phyloP scores from a whole-genome alignment of 1,284 basidiomycete genomes.

The Puccinia polysora region DNA sequence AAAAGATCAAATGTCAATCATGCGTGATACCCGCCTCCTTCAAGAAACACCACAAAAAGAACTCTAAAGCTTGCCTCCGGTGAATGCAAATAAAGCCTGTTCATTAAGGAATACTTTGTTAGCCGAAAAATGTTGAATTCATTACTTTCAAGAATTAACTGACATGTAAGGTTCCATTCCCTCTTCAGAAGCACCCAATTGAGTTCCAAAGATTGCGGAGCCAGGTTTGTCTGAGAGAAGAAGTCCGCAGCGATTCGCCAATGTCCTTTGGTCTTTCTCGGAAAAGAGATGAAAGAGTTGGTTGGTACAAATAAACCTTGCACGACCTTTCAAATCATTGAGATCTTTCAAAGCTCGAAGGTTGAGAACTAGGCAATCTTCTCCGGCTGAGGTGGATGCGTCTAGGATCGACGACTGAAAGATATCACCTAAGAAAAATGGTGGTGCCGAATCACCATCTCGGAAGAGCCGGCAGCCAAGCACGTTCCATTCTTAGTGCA shows the following conservation, averaged over 20 bases:
- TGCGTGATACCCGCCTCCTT: not conserved
- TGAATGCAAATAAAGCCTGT: constrained; percentile 15
- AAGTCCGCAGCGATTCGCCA: constrained; percentile 4
- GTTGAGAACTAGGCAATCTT: not conserved
- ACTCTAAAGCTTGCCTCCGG: not conserved
- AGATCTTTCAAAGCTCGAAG: constrained; percentile 6
- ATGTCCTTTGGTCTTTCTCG: not conserved
- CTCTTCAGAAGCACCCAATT: not conserved
- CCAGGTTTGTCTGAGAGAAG: constrained; percentile 7
- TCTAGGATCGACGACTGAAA: not conserved
- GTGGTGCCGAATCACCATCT: not conserved
- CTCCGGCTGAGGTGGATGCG: no score
- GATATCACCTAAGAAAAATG: constrained; percentile 13
- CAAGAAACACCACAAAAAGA: not conserved
- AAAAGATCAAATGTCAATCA: not conserved
- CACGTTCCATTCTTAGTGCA: not conserved
- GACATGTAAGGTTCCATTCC: not conserved
- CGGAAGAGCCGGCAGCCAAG: constrained; percentile 6
- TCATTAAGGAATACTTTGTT: not conserved
- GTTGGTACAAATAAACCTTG: constrained; percentile 3
- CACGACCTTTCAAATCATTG: constrained; percentile 9
- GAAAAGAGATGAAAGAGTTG: constrained; percentile 18
- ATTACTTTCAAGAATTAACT: not conserved
- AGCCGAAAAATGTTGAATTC: not conserved
- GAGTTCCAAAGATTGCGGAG: constrained; percentile 12